phyloP scores from a whole-genome alignment of 2,329 filamentous ascomycete genomes.

The Aspergillus sergii region DNA sequence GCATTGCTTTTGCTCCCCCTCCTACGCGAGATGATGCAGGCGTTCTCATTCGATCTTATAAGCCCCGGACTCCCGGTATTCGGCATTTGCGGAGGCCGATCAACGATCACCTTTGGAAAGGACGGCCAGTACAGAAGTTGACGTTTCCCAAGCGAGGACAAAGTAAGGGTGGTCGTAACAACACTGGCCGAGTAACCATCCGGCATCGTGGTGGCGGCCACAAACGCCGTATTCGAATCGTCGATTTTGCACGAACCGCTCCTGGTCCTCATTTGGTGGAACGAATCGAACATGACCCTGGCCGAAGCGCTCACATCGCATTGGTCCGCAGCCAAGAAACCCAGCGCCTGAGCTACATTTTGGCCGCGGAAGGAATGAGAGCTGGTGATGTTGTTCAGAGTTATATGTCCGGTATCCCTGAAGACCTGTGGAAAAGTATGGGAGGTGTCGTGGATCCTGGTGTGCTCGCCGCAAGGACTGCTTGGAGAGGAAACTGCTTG shows the following conservation, averaged over 20 bases:
- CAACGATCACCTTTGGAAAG: constrained; percentile 97
- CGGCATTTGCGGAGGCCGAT: constrained; percentile 89
- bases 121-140: constrained; percentile 76
- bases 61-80: constrained; percentile 87
- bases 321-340: constrained; percentile 76
- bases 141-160: constrained; percentile 94
- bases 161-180: constrained; percentile 88
- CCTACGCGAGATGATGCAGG: constrained; percentile 45
- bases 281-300: constrained; percentile 93
- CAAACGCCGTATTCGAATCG: constrained; percentile 85
- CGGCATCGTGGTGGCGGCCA: constrained; percentile 90
- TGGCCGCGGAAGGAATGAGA: constrained; percentile 92
- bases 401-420: constrained; percentile 85
- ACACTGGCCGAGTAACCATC: constrained; percentile 80
- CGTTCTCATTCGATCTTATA: constrained; percentile 76
- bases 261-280: constrained; percentile 87
- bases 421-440: constrained; percentile 86
- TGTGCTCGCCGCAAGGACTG: constrained; percentile 92
- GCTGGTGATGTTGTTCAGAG: constrained; percentile 91
- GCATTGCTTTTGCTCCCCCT: constrained; percentile 49
- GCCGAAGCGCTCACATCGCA: constrained; percentile 89
- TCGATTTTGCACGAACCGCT: constrained; percentile 81
- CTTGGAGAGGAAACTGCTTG: constrained; percentile 90
- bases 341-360: constrained; percentile 80
- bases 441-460: constrained; percentile 90